Base-by-base conservation (phyloP, 2,329 filamentous ascomycete genomes). In the Ascochyta viciae-villosae region DNA sequence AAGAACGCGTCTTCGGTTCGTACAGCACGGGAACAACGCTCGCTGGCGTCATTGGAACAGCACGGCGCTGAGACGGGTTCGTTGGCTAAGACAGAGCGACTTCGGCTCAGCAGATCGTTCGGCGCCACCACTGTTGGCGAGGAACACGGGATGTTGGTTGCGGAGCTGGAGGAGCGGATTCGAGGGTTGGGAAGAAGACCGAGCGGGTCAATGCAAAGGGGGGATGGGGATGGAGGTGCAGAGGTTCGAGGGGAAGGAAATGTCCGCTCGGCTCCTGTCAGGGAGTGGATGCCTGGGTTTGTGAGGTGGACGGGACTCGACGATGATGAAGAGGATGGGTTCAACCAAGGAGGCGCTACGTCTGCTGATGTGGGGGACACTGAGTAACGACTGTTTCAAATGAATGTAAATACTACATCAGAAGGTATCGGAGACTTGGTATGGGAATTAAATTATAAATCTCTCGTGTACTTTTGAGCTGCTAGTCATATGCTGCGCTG, bases 391-490 rank as follows among this genome's bases (percentile, higher is more conserved):
- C 29, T 1, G 29, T 4, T 33, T 10, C 29, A 33, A 10, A 10
- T 15, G 29, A 4, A 12, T 12, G 6, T 33, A 3, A 19, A 19
- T 19, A 19, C 2, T 19, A 19, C 19, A 19, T 19, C 19, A 19
- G 19, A 19, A 19, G 19, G 19, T 19, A 19, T 19, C 19, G 19
- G 19, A 19, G 19, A 19, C 19, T 19, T 19, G 5, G 31, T n/a
- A 34, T n/a, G 13, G 13, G 12, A 34, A 34, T n/a, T n/a, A 7
- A n/a, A 6, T 15, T 34, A 3, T 22, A 38, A 38, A 19, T 19
- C 4, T 10, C 39, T 54, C 51, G n/a, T 49, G 26, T 45, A 19
- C 33, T 49, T 48, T 44, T 40, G 35, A 45, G 46, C 41, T 42
- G 41, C 41, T 40, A 45, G 46, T 40, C 35, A 9, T 42, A n/a